Evolutionary conservation across 2,329 filamentous ascomycete genomes (phyloP).

Genomic region (Trematosphaeria pertusa): DNA sequence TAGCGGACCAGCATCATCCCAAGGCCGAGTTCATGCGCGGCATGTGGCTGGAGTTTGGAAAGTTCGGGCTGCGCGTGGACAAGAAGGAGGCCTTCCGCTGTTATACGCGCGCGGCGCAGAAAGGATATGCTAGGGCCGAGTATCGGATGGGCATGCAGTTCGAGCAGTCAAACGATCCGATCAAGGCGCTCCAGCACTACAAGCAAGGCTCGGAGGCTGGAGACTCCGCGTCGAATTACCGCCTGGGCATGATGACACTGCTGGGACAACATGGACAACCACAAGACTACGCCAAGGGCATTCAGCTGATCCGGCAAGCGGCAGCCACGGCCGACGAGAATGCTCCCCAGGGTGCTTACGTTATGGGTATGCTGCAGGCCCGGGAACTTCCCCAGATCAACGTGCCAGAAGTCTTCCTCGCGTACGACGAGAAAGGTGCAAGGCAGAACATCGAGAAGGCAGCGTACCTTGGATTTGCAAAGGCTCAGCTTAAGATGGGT

Average conservation of each 20-base stretch:
- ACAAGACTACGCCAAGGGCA: slow-evolving; percentile 78
- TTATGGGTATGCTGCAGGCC: slow-evolving; percentile 92
- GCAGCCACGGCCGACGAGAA: slow-evolving; percentile 93
- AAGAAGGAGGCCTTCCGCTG: slow-evolving; percentile 92
- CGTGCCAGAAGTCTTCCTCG: slow-evolving; percentile 75
- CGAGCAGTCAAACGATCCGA: slow-evolving; percentile 90
- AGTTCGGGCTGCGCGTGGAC: slow-evolving; percentile 88
- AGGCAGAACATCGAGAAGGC: slow-evolving; percentile 94
- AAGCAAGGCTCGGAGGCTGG: slow-evolving; percentile 77
- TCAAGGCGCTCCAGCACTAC: slow-evolving; percentile 92
- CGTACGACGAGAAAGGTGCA: slow-evolving; percentile 74
- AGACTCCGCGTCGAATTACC: slow-evolving; percentile 86
- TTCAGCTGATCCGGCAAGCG: slow-evolving; percentile 83
- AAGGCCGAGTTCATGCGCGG: slow-evolving; percentile 93
- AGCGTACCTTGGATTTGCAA: slow-evolving; percentile 92
- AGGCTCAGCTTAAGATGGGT: slow-evolving; percentile 97
- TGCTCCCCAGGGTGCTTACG: slow-evolving; percentile 92
- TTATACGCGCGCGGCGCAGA: slow-evolving; percentile 84
- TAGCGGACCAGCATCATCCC: slow-evolving; percentile 90
- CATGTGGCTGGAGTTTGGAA: slow-evolving; percentile 98
- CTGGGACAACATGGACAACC: slow-evolving; percentile 90
- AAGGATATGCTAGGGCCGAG: slow-evolving; percentile 86
- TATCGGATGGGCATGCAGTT: slow-evolving; percentile 99
- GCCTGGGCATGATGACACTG: slow-evolving; percentile 96
- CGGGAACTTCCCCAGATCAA: slow-evolving; percentile 89